Evolutionary conservation across 768 basidiomycete genomes (phyloP), one percentile per base, ranked within the genome.

Genomic region (Calocera cornea): DNA sequence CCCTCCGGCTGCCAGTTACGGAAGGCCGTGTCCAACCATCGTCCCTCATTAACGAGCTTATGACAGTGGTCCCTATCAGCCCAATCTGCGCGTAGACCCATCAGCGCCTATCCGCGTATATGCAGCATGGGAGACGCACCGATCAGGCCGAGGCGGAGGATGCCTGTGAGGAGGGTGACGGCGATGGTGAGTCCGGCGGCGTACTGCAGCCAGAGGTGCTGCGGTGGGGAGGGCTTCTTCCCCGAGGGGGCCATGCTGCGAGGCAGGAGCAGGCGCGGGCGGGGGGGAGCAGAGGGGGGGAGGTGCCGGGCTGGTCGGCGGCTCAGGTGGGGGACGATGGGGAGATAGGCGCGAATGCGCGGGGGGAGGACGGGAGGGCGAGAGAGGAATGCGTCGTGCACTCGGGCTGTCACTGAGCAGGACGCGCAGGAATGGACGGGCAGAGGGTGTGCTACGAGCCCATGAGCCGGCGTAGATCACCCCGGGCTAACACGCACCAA

Each of bases 1-100:
- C 92, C 91, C 69, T 91, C 84, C 1, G 93, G 93, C 74, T 97
- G 93, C 93, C 93, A 97, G 72, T 87, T 87, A 69, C 75, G 80
- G 74, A 82, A 81, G 41, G 74, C 76, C 29, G 77, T 74, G 74
- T 92, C 92, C 66, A 92, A 75, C 92, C 92, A 95, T 71, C 82
- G 83, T 33, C 93, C 93, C 41, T 79, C 79, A 63, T 81, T 87
- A 60, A 93, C 75, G 31, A 94, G 76, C 2, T 89, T 82, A 68
- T 82, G 78, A 74, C 93, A 95, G 73, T 85, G 88, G 65, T 83
- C 79, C 16, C 87, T 85, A 75, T 94, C 92, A 7, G 81, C 76
- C 75, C 81, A 83, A 75, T 90, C 93, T 93, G 69, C 24, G 1
- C 41, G 10, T n/a, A 31, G 41, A 14, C 65, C 22, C 16, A 34